Conservation (phyloP, 441 rosid genomes). For the Jatropha podagrica region DNA sequence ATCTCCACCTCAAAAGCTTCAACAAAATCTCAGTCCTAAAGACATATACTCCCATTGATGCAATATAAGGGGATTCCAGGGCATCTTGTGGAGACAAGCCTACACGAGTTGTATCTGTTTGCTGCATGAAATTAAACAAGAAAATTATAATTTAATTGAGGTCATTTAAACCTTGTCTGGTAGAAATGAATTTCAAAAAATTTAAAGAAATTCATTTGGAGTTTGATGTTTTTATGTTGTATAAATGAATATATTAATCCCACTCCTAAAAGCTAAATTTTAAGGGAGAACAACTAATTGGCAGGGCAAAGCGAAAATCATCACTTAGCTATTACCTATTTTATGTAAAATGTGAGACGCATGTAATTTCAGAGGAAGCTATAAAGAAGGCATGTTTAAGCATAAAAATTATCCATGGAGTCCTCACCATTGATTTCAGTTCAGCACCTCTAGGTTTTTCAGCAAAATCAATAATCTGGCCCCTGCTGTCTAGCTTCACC, state of each 20-base stretch:
- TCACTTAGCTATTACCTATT: neutral
- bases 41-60: conserved; percentile 96
- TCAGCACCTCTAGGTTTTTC: conserved; percentile 82
- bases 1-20: conserved; percentile 68
- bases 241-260: too few relatives aligned
- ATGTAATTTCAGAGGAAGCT: neutral
- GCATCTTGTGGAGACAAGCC: conserved; percentile 80
- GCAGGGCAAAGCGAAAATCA: neutral
- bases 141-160: neutral
- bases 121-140: conserved; percentile 44
- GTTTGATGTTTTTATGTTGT: too few relatives aligned
- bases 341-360: neutral
- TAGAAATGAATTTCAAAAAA: too few relatives aligned
- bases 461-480: conserved; percentile 63
- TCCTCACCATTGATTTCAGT: conserved; percentile 76
- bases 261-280: too few relatives aligned
- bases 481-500: conserved; percentile 71
- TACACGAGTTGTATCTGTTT: conserved; percentile 60
- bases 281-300: neutral
- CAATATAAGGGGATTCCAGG: conserved; percentile 62
- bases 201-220: too few relatives aligned
- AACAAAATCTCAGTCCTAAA: conserved; percentile 72
- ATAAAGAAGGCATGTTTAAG: neutral
- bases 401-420: neutral
- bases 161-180: too few relatives aligned